Evolutionary conservation across 129 eudicot species (phyloP).

Genomic region (Flaveria bidentis): DNA sequence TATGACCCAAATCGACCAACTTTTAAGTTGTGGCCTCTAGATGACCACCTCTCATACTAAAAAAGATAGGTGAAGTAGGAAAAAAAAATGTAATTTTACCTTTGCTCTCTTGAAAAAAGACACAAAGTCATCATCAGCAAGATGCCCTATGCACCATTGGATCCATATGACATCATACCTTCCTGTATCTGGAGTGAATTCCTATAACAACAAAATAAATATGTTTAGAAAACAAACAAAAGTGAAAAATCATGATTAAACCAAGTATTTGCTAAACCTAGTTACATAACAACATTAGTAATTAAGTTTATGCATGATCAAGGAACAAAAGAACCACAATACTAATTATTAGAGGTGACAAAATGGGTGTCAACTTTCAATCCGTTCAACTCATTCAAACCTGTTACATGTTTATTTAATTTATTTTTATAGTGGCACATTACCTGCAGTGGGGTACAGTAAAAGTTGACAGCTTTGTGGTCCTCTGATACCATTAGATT

Average conservation of each 20-base stretch:
- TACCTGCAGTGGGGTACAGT: slow-evolving; percentile 90
- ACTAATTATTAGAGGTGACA: background rate
- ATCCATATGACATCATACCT: slow-evolving; percentile 94
- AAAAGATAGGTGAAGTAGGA: slow-evolving; percentile 9
- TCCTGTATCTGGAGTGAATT: slow-evolving; percentile 80
- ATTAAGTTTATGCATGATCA: background rate
- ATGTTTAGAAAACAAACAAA: background rate
- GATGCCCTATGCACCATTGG: slow-evolving; percentile 99
- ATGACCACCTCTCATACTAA: background rate
- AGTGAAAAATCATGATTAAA: background rate
- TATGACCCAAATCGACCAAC: background rate
- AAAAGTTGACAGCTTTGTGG: slow-evolving; percentile 80
- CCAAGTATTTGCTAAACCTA: background rate
- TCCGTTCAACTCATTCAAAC: background rate
- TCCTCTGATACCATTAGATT: slow-evolving; percentile 52
- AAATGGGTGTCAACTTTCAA: background rate
- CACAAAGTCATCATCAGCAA: slow-evolving; percentile 87
- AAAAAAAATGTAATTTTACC: slow-evolving; percentile 40
- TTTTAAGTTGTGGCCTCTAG: slow-evolving; percentile 7
- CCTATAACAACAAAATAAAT: slow-evolving; percentile 45
- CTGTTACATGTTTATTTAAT: background rate
- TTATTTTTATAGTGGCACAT: background rate
- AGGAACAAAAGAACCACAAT: background rate
- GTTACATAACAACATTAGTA: background rate
- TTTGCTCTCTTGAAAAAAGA: slow-evolving; percentile 90